A percentile compares a stretch with the other conserved stretches of the same genome.
These are phyloP conservation scores for Lecanicillium sp. DNA, from an alignment of 2,329 filamentous ascomycete genomes.

Conservation along the genomic window DNA sequence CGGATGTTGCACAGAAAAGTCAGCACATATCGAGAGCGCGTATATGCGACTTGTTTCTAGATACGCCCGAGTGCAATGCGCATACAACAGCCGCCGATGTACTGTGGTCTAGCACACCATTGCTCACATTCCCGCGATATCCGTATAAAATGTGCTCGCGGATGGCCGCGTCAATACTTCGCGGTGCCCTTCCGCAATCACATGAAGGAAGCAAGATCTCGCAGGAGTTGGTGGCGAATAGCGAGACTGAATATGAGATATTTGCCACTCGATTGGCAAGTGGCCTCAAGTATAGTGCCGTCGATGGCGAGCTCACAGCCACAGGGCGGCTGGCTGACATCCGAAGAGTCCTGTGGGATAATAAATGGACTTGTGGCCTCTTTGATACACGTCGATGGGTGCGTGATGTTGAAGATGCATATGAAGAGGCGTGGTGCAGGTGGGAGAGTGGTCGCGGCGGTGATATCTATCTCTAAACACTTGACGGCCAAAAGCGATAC, in stretches of 20 bases:
- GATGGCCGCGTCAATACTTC: constrained; percentile 92
- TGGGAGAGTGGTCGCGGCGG: constrained; percentile 86
- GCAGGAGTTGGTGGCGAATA: constrained; percentile 65
- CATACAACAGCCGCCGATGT: constrained; percentile 97
- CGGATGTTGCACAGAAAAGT: constrained; percentile 91
- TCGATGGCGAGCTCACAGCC: constrained; percentile 41
- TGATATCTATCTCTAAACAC: constrained; percentile 71
- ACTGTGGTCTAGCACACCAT: constrained; percentile 88
- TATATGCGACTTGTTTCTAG: constrained; percentile 88
- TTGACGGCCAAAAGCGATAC: no score
- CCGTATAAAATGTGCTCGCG: constrained; percentile 98
- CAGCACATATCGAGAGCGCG: constrained; percentile 88
- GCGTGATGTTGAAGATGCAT: constrained; percentile 76
- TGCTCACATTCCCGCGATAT: constrained; percentile 85
- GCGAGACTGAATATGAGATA: constrained; percentile 78
- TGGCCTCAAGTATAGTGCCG: constrained; percentile 49
- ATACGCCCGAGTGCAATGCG: constrained; percentile 96
- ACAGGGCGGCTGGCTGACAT: constrained; percentile 68
- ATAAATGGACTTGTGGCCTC: constrained; percentile 75
- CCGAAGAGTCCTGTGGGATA: constrained; percentile 72
- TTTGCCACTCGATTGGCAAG: constrained; percentile 61
- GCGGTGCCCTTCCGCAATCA: constrained; percentile 72
- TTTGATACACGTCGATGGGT: constrained; percentile 95
- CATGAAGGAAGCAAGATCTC: constrained; percentile 60
- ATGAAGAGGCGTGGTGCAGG: constrained; percentile 76